Evolutionary conservation across 345 rosid genomes (phyloP).

Genomic region (Eucalyptus camaldulensis): DNA sequence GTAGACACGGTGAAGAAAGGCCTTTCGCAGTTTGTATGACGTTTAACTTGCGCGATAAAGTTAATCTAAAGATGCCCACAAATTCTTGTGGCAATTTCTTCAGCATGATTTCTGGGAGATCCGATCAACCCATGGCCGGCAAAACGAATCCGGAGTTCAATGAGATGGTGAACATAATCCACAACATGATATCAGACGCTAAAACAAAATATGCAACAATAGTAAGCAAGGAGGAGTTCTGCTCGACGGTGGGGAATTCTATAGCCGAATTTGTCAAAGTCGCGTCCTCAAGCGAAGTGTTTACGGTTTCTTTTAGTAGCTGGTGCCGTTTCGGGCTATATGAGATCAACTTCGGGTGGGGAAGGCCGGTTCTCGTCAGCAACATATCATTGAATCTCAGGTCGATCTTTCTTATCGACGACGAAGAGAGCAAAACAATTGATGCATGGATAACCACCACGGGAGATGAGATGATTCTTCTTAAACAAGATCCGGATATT

Average conservation of each 20-base stretch:
- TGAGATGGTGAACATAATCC: neutral
- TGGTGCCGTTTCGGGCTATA: constrained; percentile 20
- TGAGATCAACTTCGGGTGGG: constrained; percentile 47
- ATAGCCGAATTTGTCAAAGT: neutral
- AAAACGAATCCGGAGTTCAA: neutral
- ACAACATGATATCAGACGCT: neutral
- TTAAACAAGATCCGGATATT: neutral
- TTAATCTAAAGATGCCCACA: rapidly evolving
- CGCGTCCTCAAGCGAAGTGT: neutral
- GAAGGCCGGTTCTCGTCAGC: constrained; percentile 27
- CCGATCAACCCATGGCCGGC: neutral
- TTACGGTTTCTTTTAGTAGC: constrained; percentile 10
- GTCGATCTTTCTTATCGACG: constrained; percentile 17
- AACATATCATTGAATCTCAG: constrained; percentile 9
- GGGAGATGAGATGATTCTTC: neutral
- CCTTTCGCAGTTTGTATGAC: neutral
- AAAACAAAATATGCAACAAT: neutral
- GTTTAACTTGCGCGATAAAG: neutral
- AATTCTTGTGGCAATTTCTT: neutral
- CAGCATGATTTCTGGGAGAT: neutral
- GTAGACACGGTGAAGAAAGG: neutral
- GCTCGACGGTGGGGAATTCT: neutral
- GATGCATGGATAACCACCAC: constrained; percentile 38
- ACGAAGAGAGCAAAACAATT: constrained; percentile 11
- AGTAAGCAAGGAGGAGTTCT: neutral